Evolutionary conservation across 23 red algal species (phyloP).

Genomic region (Pyropia haitanensis): DNA sequence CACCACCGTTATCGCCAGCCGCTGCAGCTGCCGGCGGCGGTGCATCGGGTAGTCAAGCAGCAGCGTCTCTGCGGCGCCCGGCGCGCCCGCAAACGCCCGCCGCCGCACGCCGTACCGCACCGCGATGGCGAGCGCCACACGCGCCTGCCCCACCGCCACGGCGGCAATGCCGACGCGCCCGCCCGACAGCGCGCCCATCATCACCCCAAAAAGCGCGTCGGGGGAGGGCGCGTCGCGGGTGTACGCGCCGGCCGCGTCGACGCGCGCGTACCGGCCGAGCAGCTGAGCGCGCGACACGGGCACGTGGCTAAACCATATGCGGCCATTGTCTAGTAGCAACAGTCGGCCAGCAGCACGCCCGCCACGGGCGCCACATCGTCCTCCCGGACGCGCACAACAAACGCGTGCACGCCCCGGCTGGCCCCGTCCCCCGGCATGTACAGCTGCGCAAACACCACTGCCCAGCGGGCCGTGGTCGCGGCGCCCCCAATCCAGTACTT

Average conservation of each 20-base stretch:
- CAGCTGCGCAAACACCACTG: slow-evolving; percentile 78
- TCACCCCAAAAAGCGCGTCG: slow-evolving; percentile 77
- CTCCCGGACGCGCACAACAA: slow-evolving; percentile 77
- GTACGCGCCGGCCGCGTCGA: slow-evolving; percentile 58
- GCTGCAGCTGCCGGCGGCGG: slow-evolving; percentile 34
- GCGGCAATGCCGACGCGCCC: slow-evolving; percentile 71
- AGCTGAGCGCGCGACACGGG: slow-evolving; percentile 63
- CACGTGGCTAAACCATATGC: slow-evolving; percentile 91
- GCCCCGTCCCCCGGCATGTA: too few relatives aligned
- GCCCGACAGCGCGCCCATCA: slow-evolving; percentile 60
- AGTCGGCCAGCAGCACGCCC: slow-evolving; percentile 58
- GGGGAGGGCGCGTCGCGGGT: slow-evolving; percentile 29
- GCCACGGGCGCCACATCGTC: slow-evolving; percentile 16
- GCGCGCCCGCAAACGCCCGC: slow-evolving; percentile 31
- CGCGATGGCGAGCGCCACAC: slow-evolving; percentile 77
- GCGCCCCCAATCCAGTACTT: slow-evolving; percentile 99
- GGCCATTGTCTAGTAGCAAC: slow-evolving; percentile 91
- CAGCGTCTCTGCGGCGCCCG: slow-evolving; percentile 21
- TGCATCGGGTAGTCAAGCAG: slow-evolving; percentile 41
- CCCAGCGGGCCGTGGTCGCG: slow-evolving; percentile 42
- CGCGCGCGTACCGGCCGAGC: slow-evolving; percentile 48
- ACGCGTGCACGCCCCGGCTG: slow-evolving; percentile 88
- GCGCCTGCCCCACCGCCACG: slow-evolving; percentile 51
- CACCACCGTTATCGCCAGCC: slow-evolving; percentile 16
- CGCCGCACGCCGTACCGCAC: slow-evolving; percentile 63